A percentile compares a stretch with the other conserved stretches of the same genome.
These are phyloP conservation scores for Macrotyloma uniflorum DNA, from an alignment of 306 rosid species.

Conservation along the genomic window DNA sequence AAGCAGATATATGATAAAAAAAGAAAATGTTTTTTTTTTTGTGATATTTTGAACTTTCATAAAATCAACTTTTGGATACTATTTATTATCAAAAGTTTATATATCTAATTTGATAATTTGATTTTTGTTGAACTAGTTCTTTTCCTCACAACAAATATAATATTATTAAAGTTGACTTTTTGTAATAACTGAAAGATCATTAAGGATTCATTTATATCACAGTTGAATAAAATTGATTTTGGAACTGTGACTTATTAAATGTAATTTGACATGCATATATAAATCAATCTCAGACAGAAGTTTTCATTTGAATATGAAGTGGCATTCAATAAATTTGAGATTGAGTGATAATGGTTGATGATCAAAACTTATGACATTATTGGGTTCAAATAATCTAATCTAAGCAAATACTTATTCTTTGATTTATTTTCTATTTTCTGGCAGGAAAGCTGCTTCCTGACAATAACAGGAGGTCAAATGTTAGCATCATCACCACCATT, in stretches of 20 bases:
- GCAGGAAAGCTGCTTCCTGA: constrained; percentile 51
- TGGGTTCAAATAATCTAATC: constrained; percentile 6
- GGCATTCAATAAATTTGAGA: background rate
- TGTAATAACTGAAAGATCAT: background rate
- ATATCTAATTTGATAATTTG: background rate
- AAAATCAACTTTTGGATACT: background rate
- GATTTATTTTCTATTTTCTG: background rate
- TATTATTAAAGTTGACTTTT: background rate
- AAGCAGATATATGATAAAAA: background rate
- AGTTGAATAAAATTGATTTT: background rate
- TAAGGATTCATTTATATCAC: background rate
- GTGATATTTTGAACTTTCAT: background rate
- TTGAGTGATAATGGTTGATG: constrained; percentile 14
- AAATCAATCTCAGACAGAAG: background rate
- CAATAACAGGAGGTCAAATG: constrained; percentile 41
- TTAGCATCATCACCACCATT: constrained; percentile 67
- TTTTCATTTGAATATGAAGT: background rate
- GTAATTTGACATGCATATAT: background rate
- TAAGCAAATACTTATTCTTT: background rate
- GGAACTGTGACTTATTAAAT: background rate
- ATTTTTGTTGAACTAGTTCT: background rate
- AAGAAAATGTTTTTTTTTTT: background rate
- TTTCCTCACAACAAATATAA: too few species aligned
- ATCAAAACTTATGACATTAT: constrained; percentile 8
- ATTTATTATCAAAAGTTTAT: constrained; percentile 7